Base-by-base conservation (phyloP, 1,139 yeast species). In the Candida anutae region DNA sequence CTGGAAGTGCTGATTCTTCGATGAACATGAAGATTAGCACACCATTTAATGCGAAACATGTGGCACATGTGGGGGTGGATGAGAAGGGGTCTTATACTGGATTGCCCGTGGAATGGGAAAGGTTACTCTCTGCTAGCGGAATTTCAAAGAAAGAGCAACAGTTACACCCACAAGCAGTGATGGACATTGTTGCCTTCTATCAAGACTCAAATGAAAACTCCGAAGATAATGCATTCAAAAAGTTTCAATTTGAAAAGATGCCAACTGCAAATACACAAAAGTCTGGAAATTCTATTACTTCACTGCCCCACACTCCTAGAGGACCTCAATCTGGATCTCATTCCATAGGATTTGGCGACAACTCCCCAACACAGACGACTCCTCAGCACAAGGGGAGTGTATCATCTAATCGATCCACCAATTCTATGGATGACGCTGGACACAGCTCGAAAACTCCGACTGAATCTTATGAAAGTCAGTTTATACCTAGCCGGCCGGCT, bases 61-160 rank as follows among this genome's bases (percentile, higher is more conserved):
- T 85, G 23, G 85, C 94, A 3, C 97, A 90, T 53, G 97, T 90
- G 9, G 96, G 95, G 14, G 79, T 82, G 34, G 90, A 88, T 51
- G 79, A 76, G 42, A 79, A 90, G 19, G 95, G 95, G 6, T 78
- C 83, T 33, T 88, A 81, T 46, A 82, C 90, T 2, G 97, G 95
- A 2, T 64, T 88, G 30, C 98, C 97, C 2, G 75, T 74, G 26
- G 95, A 84, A 50, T 90, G 98, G 98, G 90, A 84, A 43, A 69
- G 74, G 35, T 62, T 87, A 27, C 64, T 90, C 36, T 72, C 79
- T 13, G 93, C 88, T 12, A 79, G 87, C 49, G 97, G 97, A 24
- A 84, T 90, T 28, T 72, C 94, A 5, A 74, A 73, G 42, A 72
- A 70, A 25, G 97, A 90, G 43, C 95, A 87, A 47, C 78, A 81